These are phyloP conservation scores for Dentipellis sp. DNA, from an alignment of 768 basidiomycete genomes.

Conservation along the genomic window DNA sequence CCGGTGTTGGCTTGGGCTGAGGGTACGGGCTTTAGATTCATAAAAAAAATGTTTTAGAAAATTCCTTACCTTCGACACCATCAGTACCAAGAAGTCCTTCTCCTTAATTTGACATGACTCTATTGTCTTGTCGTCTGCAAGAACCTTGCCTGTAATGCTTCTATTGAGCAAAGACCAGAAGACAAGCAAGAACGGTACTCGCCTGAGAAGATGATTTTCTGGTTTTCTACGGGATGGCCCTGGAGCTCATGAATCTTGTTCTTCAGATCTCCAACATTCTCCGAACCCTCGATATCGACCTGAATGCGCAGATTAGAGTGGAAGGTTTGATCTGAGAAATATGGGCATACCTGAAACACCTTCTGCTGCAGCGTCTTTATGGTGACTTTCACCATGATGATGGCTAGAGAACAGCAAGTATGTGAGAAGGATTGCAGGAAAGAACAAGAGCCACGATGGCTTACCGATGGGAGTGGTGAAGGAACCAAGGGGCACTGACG, in stretches of 20 bases:
- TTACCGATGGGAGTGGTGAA: slow-evolving; percentile 4
- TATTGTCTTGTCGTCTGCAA: slow-evolving; percentile 81
- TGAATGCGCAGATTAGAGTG: slow-evolving; percentile 18
- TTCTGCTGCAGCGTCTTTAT: slow-evolving; percentile 95
- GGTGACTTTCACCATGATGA: slow-evolving; percentile 73
- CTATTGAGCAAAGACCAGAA: background rate
- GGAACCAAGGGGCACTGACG: slow-evolving; percentile 8
- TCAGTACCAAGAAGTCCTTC: slow-evolving; percentile 98
- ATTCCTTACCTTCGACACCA: slow-evolving; percentile 86
- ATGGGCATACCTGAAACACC: slow-evolving; percentile 60
- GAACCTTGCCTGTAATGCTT: slow-evolving; percentile 67
- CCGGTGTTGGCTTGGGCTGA: slow-evolving; percentile 49
- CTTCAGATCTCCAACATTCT: slow-evolving; percentile 77
- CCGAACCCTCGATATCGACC: slow-evolving; percentile 69
- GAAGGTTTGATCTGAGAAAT: background rate
- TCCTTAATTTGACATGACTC: slow-evolving; percentile 90
- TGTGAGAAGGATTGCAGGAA: slow-evolving; percentile 2
- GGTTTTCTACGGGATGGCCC: slow-evolving; percentile 60
- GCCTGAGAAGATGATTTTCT: slow-evolving; percentile 97
- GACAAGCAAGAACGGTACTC: slow-evolving; percentile 12
- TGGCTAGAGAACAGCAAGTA: slow-evolving; percentile 9
- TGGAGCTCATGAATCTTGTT: slow-evolving; percentile 71
- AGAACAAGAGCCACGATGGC: background rate
- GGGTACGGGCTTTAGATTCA: background rate
- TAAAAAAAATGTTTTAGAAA: background rate